A percentile compares a stretch with the other conserved stretches of the same genome.
phyloP scores from a whole-genome alignment of 345 rosid species.

The Punica granatum region DNA sequence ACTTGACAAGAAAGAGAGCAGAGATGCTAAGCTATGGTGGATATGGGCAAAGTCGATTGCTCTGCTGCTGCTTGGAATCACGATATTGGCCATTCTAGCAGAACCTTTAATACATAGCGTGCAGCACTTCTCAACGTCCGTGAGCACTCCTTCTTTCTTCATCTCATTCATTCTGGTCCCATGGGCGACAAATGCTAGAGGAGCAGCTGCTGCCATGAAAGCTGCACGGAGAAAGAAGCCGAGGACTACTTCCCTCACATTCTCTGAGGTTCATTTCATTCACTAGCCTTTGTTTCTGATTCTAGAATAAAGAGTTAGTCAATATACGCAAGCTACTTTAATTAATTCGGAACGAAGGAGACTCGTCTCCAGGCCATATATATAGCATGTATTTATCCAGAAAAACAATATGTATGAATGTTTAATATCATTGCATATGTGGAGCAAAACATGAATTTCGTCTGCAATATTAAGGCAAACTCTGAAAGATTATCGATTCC shows the following conservation, averaged over 20 bases:
- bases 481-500: no score
- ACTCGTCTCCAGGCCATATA: no score
- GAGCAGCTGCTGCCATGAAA: constrained; percentile 14
- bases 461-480: no score
- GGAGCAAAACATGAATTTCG: no score
- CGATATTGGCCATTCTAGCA: constrained; percentile 18
- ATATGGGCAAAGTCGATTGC: constrained; percentile 13
- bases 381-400: no score
- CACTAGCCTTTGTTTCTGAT: background rate
- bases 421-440: no score
- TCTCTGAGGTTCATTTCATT: constrained; percentile 24
- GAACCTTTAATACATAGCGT: constrained; percentile 26
- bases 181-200: constrained; percentile 29
- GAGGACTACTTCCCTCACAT: constrained; percentile 25
- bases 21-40: constrained; percentile 3
- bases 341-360: no score
- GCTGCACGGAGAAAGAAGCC: constrained; percentile 24
- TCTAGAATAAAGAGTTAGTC: background rate
- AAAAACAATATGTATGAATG: no score
- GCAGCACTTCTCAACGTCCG: constrained; percentile 21
- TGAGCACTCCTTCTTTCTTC: constrained; percentile 28
- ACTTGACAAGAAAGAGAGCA: constrained; percentile 3
- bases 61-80: constrained; percentile 14
- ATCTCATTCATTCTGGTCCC: constrained; percentile 33
- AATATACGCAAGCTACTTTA: no score